Conservation (phyloP, 768 basidiomycete genomes). For the Lanmaoa pseudosensibilis region DNA sequence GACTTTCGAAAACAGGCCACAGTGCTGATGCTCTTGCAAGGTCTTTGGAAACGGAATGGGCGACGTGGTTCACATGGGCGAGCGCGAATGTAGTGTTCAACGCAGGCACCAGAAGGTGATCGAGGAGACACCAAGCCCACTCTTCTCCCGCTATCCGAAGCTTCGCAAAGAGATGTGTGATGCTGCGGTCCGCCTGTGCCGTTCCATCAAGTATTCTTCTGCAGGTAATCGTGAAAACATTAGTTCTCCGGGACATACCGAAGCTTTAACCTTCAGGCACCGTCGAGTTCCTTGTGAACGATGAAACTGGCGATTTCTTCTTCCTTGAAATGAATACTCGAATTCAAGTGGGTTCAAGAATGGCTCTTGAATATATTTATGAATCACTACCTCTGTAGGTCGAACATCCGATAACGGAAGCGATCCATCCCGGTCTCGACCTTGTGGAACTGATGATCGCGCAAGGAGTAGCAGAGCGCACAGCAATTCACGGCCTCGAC, state of each 20-base stretch:
- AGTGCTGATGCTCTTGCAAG: slow-evolving; percentile 31
- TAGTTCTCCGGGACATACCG: background rate
- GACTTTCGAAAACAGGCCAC: background rate
- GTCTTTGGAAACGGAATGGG: slow-evolving; percentile 67
- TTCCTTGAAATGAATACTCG: slow-evolving; percentile 76
- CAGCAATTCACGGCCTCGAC: slow-evolving; percentile 12
- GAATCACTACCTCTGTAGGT: slow-evolving; percentile 41
- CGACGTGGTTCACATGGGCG: slow-evolving; percentile 61
- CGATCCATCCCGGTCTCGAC: slow-evolving; percentile 53
- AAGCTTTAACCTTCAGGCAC: slow-evolving; percentile 43
- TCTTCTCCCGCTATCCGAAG: slow-evolving; percentile 44
- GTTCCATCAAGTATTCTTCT: slow-evolving; percentile 53
- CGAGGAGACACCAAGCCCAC: slow-evolving; percentile 68
- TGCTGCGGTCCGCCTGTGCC: slow-evolving; percentile 53
- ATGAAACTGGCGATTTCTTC: slow-evolving; percentile 52
- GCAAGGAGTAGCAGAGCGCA: slow-evolving; percentile 47
- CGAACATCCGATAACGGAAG: slow-evolving; percentile 68
- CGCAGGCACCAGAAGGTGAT: slow-evolving; percentile 72
- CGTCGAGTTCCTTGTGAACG: slow-evolving; percentile 65
- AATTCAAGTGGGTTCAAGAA: slow-evolving; percentile 43
- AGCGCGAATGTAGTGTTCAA: slow-evolving; percentile 71
- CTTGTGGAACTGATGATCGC: slow-evolving; percentile 65
- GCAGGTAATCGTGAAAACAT: slow-evolving; percentile 41
- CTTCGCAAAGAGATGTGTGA: slow-evolving; percentile 48
- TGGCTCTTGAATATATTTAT: background rate